A percentile compares a stretch with the other conserved stretches of the same genome.
These are phyloP conservation scores for Sporisorium exsertum DNA, from an alignment of 1,284 basidiomycete species.

Conservation along the genomic window DNA sequence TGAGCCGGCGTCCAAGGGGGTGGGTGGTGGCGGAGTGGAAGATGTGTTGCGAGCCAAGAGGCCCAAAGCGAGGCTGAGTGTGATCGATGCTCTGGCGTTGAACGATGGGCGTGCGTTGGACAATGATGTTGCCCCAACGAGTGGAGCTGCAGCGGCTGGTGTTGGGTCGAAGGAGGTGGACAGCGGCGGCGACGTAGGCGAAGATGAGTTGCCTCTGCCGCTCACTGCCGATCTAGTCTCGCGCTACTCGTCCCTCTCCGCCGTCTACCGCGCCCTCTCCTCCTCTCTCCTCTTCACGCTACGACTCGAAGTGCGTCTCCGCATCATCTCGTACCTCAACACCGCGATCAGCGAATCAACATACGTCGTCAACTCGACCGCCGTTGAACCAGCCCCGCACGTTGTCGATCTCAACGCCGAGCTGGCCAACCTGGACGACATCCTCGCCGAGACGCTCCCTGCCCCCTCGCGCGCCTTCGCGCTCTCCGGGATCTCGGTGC, in stretches of 20 bases:
- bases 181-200: neutral
- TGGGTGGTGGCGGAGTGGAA: neutral
- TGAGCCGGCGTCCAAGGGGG: conserved; percentile 69
- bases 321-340: conserved; percentile 84
- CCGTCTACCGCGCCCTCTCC: conserved; percentile 88
- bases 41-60: conserved; percentile 14
- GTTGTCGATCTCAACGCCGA: conserved; percentile 88
- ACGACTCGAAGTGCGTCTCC: conserved; percentile 86
- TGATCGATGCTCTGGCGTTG: conserved; percentile 23
- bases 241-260: conserved; percentile 79
- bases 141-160: neutral
- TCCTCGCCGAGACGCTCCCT: conserved; percentile 50
- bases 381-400: conserved; percentile 88
- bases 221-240: conserved; percentile 39
- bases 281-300: conserved; percentile 89
- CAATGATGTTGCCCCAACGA: neutral
- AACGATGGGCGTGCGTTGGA: neutral
- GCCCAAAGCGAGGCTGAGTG: conserved; percentile 42
- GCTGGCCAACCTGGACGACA: conserved; percentile 81
- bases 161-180: neutral
- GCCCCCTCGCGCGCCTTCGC: conserved; percentile 76
- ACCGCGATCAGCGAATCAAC: conserved; percentile 80
- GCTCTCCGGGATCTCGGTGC: conserved; percentile 84
- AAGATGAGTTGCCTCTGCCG: conserved; percentile 49
- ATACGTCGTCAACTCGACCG: conserved; percentile 73